Base-by-base conservation (phyloP, 257 asterid genomes). In the Euphrasia confusa region DNA sequence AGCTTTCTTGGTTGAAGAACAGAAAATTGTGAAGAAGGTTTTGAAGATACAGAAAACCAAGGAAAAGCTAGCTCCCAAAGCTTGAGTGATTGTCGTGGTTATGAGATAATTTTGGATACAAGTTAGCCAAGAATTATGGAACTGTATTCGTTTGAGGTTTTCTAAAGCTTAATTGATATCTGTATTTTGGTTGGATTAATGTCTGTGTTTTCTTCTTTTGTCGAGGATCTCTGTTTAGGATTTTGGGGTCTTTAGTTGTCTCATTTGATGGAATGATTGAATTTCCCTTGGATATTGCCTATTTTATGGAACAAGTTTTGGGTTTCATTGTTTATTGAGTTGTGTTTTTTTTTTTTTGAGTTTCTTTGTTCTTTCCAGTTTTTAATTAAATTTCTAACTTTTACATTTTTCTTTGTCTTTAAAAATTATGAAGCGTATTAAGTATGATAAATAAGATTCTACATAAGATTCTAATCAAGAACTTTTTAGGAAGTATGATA, bases 1-100 rank as follows among this genome's bases (percentile, higher is more conserved):
- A 71, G 94, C 96, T 44, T 88, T 88, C 77, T 80, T 88, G 70
- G 87, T 87, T 28, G 88, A 84, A 67, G 90, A 84, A 53, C 90
- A 84, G 49, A 86, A 86, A 77, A 86, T 86, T 5, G 95, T 87
- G 71, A 87, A 87, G 83, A 87, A 84, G 80, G 95, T 87, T 27
- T 68, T 87, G 88, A 84, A 87, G 90, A 87, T 87, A 54, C 95
- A 84, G 64, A 84, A 84, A 69, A 72, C 88, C 40, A 88, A 88
- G 84, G 94, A 83, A 71, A 84, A 84, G 81, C 63, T 65, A 47
- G 72, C 94, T 37, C 21, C 89, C 48, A 78, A 83, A 72, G 74
- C 74, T 53, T 18, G 13, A 49, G 28, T 17, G 27, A 17, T 45
- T 45, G 7, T 1, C 2, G 6, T 45, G 18, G 15, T 45, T n/a